These are phyloP conservation scores for Phytophthora chlamydospora DNA, from an alignment of 352 stramenopile species.

Conservation along the genomic window DNA sequence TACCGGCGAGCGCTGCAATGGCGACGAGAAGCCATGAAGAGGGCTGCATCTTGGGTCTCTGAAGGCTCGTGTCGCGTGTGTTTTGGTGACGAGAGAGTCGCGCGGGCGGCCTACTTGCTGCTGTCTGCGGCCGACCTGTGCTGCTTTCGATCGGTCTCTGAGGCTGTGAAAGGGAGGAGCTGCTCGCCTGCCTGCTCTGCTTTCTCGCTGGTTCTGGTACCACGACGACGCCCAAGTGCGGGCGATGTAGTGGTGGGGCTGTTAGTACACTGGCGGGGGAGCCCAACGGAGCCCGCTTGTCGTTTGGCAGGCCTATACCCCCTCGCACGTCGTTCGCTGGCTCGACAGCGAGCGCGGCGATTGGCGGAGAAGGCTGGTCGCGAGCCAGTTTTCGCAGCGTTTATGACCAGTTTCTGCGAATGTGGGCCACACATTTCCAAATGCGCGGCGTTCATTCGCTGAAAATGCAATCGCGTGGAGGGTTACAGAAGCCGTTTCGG, in stretches of 20 bases:
- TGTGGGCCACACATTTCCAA: too few species aligned
- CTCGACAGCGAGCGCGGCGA: constrained; percentile 17
- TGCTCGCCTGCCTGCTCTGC: constrained; percentile 3
- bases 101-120: not conserved
- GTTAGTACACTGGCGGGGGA: constrained; percentile 29
- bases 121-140: constrained; percentile 17
- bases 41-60: constrained; percentile 11
- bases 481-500: constrained; percentile 3
- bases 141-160: not conserved
- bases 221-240: constrained; percentile 18
- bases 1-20: constrained; percentile 18
- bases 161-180: too few species aligned
- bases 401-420: constrained; percentile 9
- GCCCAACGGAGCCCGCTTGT: not conserved
- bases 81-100: too few species aligned
- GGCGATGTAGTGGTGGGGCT: constrained; percentile 19
- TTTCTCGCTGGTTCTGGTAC: constrained; percentile 25
- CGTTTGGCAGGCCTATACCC: constrained; percentile 15
- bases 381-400: constrained; percentile 21
- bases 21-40: constrained; percentile 26
- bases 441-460: constrained; percentile 3
- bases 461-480: constrained; percentile 3
- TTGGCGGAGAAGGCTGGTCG: constrained; percentile 11
- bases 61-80: too few species aligned
- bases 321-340: constrained; percentile 21